Evolutionary conservation across 2,329 filamentous ascomycete species (phyloP).

Genomic region (Mycosphaerelloides madeirae): DNA sequence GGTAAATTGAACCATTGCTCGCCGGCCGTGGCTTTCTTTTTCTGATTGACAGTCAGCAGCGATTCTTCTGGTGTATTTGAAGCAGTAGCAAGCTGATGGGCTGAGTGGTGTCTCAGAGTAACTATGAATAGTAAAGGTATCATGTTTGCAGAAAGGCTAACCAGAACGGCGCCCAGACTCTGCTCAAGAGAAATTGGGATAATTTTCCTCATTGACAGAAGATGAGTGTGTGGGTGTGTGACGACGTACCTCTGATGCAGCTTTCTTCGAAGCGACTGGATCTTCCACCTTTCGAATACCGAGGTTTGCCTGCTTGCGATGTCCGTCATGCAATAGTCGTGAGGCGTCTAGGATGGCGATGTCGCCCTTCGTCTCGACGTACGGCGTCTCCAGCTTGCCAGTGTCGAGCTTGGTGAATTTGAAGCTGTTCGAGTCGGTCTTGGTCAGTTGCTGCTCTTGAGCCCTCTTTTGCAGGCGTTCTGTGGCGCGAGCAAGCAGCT

Average conservation of each 20-base stretch:
- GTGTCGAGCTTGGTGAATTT: constrained; percentile 51
- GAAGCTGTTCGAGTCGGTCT: constrained; percentile 25
- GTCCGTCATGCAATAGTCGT: constrained; percentile 46
- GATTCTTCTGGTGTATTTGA: too few species aligned
- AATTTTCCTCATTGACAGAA: constrained; percentile 68
- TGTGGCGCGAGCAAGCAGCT: constrained; percentile 61
- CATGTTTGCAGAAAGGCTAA: constrained; percentile 66
- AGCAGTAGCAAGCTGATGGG: constrained; percentile 9
- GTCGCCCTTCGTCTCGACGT: constrained; percentile 50
- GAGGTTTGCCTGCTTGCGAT: constrained; percentile 39
- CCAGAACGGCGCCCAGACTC: constrained; percentile 74
- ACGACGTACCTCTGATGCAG: constrained; percentile 49
- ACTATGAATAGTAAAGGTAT: constrained; percentile 65
- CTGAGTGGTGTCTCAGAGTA: constrained; percentile 57
- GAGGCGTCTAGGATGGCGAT: constrained; percentile 51
- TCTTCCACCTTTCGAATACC: constrained; percentile 52
- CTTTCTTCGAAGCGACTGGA: constrained; percentile 45
- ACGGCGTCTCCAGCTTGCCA: constrained; percentile 47
- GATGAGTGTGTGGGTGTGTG: constrained; percentile 23
- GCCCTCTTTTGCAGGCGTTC: constrained; percentile 48
- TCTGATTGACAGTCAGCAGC: constrained; percentile 37
- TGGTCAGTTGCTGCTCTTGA: constrained; percentile 23
- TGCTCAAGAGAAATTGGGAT: constrained; percentile 70
- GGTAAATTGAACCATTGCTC: constrained; percentile 84
- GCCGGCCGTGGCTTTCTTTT: constrained; percentile 66